Conservation (phyloP, 2,329 filamentous ascomycete genomes). For the Thermoascus crustaceus region DNA sequence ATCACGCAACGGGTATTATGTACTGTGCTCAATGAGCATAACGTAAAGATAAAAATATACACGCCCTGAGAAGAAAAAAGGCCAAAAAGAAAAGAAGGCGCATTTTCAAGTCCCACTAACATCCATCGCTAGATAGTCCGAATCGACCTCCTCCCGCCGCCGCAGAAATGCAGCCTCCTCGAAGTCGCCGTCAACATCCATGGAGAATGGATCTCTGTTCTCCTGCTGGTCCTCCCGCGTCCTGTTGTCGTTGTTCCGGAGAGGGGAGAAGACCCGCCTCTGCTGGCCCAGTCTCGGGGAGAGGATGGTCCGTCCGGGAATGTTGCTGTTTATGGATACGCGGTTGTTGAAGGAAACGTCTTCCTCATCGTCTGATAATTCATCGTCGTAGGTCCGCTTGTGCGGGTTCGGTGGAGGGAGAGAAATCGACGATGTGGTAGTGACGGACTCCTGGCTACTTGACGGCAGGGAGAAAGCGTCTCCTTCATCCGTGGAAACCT, state of each 20-base stretch:
- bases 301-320: constrained; percentile 22
- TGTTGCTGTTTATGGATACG: neutral
- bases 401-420: constrained; percentile 23
- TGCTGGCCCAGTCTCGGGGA: constrained; percentile 24
- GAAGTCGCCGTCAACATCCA: constrained; percentile 37
- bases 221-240: constrained; percentile 27
- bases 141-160: constrained; percentile 32
- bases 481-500: constrained; percentile 26
- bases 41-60: no score
- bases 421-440: no score
- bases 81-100: no score
- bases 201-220: constrained; percentile 17
- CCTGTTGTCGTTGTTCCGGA: constrained; percentile 11
- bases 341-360: constrained; percentile 8
- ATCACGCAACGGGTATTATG: no score
- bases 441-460: constrained; percentile 31
- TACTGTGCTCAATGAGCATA: no score
- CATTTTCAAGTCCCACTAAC: no score
- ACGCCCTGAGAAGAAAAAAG: no score
- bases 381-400: constrained; percentile 36
- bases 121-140: constrained; percentile 20
- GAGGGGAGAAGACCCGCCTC: constrained; percentile 13
- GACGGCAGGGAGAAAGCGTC: constrained; percentile 33
- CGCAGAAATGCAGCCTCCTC: constrained; percentile 39
- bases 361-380: constrained; percentile 30